Conservation (phyloP, 805 yeast species). For the Yamadazyma endophytica region DNA sequence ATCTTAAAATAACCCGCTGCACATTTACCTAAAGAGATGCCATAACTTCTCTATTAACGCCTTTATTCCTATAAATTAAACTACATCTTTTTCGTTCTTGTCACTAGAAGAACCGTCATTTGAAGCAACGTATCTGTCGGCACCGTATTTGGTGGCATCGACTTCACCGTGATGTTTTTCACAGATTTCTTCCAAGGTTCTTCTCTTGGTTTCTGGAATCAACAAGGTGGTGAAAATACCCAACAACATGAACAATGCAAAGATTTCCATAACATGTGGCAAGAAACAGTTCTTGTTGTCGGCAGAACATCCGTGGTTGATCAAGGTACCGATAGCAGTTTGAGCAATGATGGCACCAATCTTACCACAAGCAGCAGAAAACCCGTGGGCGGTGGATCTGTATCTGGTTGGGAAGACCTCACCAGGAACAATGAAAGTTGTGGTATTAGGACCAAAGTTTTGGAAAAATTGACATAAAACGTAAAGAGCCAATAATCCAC, state of each 20-base stretch:
- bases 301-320: constrained; percentile 70
- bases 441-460: constrained; percentile 91
- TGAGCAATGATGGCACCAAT: constrained; percentile 92
- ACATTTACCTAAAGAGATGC: no score
- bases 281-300: constrained; percentile 68
- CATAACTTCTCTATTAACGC: no score
- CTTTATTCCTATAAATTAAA: not conserved
- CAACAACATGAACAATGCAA: constrained; percentile 84
- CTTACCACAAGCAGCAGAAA: constrained; percentile 90
- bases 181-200: constrained; percentile 78
- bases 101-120: constrained; percentile 11
- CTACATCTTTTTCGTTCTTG: constrained; percentile 9
- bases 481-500: constrained; percentile 75
- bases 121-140: constrained; percentile 30
- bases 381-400: constrained; percentile 94
- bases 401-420: constrained; percentile 92
- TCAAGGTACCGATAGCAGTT: constrained; percentile 79
- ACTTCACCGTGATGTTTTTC: constrained; percentile 83
- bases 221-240: constrained; percentile 66
- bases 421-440: constrained; percentile 88
- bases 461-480: constrained; percentile 82
- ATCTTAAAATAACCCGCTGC: no score
- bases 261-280: constrained; percentile 91
- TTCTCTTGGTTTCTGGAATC: constrained; percentile 88
- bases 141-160: constrained; percentile 38